Percentiles rank a stretch among this genome's conserved stretches.
These are phyloP conservation scores for Evernia prunastri DNA, from an alignment of 495 filamentous ascomycete genomes.

Conservation along the genomic window DNA sequence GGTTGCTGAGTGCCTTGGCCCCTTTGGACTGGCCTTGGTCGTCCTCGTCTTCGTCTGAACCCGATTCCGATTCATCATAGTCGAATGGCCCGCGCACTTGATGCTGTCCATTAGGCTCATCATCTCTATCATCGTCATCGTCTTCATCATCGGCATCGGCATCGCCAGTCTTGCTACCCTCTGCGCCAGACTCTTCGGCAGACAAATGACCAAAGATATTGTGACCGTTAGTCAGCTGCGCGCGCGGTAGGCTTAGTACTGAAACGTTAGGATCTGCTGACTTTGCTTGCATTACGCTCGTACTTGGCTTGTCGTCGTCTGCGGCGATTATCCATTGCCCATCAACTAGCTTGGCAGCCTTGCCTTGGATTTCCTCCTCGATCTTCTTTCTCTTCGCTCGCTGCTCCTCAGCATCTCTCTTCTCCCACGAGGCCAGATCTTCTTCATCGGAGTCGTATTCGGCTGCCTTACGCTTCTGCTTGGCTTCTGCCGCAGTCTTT, in stretches of 20 bases:
- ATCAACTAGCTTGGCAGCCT: neutral
- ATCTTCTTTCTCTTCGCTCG: constrained; percentile 36
- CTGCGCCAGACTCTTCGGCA: constrained; percentile 43
- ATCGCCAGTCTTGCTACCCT: constrained; percentile 36
- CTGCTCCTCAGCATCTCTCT: constrained; percentile 20
- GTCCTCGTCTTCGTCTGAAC: constrained; percentile 29
- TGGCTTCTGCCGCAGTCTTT: constrained; percentile 34
- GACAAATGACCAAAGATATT: constrained; percentile 63
- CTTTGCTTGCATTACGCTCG: constrained; percentile 18
- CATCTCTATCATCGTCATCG: constrained; percentile 38
- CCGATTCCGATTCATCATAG: constrained; percentile 22
- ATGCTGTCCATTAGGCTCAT: constrained; percentile 41
- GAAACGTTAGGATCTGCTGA: constrained; percentile 27
- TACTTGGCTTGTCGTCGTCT: constrained; percentile 20
- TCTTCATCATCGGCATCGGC: constrained; percentile 29
- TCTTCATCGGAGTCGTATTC: constrained; percentile 54
- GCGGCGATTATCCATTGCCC: constrained; percentile 22
- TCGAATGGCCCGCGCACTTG: constrained; percentile 27
- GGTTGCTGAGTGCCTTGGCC: constrained; percentile 22
- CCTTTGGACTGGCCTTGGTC: constrained; percentile 31
- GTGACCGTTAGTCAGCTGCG: constrained; percentile 19
- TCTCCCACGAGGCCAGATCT: constrained; percentile 41
- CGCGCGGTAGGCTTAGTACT: constrained; percentile 24
- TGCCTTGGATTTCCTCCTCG: constrained; percentile 1
- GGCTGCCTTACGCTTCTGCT: constrained; percentile 48